Base-by-base conservation (phyloP, 768 basidiomycete genomes). In the Tricholoma terreum region DNA sequence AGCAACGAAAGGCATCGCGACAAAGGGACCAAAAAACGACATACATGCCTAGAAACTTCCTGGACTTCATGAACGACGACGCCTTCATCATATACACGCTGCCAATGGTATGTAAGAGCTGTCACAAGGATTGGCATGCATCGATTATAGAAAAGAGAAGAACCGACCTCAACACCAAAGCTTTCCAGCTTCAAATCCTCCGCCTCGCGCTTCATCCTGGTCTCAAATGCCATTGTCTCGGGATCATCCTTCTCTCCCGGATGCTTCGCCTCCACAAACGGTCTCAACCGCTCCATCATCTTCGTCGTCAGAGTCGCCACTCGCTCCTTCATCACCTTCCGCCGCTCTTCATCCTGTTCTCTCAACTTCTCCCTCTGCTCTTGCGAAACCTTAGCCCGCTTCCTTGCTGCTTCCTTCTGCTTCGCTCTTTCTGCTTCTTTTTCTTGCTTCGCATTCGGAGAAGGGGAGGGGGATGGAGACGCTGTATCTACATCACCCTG, bases 171-270 rank as follows among this genome's bases (percentile, higher is more conserved):
- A 21, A 98, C 87, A 49, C 97, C 97, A 71, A 99, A 99, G 63
- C 92, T 94, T 77, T 99, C 96, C 53, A 98, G 73, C 76, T 98
- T 98, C 64, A 99, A 69, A 74, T 99, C 97, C 55, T 96, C 94
- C 1, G 91, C 92, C 71, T 99, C 97, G 27, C 82, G 76, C 65
- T 73, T 80, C 69, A 96, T 90, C 70, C 80, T 85, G 52, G 80
- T 78, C 71, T 91, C 87, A 66, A 94, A 99, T 14, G 80, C 78
- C 50, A 71, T 72, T 10, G 92, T 93, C 77, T 98, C 97, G 0
- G 86, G 76, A 65, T 98, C 97, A 52, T 84, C 87, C 68, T 81
- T 82, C 2, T 78, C 86, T 10, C 90, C 91, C 2, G 94, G 94
- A 50, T 83, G 76, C 71, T 90, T 85, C 43, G 95, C 94, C 64